Percentiles rank a stretch among this genome's conserved stretches.
These are phyloP conservation scores for Plantago elongata DNA, from an alignment of 257 asterid species.

Conservation along the genomic window DNA sequence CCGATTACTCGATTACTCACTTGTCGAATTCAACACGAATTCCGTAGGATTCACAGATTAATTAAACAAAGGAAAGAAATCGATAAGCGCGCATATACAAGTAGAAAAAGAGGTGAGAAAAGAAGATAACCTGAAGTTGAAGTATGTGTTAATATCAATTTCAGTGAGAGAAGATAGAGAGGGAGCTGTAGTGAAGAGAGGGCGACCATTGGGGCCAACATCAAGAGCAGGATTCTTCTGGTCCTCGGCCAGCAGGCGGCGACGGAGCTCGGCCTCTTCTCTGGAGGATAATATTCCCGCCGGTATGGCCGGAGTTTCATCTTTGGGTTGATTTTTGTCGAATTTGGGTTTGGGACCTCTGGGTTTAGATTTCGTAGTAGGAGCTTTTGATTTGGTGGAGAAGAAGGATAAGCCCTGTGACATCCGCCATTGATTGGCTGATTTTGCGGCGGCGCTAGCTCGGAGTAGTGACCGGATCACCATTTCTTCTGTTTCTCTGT, in stretches of 20 bases:
- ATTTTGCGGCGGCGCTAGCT: slow-evolving; percentile 35
- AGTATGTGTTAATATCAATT: slow-evolving; percentile 52
- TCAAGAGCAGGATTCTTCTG: slow-evolving; percentile 64
- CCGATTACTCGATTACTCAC: too few species aligned
- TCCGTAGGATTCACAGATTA: too few species aligned
- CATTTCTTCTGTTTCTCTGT: slow-evolving; percentile 23
- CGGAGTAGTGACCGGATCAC: slow-evolving; percentile 72
- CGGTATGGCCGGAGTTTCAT: slow-evolving; percentile 25
- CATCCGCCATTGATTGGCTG: slow-evolving; percentile 12
- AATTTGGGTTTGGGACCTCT: slow-evolving; percentile 28
- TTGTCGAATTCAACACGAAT: too few species aligned
- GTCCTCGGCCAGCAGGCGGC: slow-evolving; percentile 69
- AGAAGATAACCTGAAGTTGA: slow-evolving; percentile 57
- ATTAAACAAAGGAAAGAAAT: too few species aligned
- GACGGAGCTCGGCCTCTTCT: slow-evolving; percentile 55
- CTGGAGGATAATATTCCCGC: slow-evolving; percentile 30
- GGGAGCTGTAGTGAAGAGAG: slow-evolving; percentile 55
- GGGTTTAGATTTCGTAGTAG: too few species aligned
- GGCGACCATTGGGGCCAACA: slow-evolving; percentile 72
- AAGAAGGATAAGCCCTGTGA: slow-evolving; percentile 19
- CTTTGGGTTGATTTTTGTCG: slow-evolving; percentile 22
- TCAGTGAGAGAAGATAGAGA: slow-evolving; percentile 53
- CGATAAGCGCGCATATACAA: neutral
- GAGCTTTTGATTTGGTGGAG: slow-evolving; percentile 38
- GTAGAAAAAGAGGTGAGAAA: too few species aligned